Conservation (phyloP, 768 basidiomycete genomes). For the Boletales sp. region DNA sequence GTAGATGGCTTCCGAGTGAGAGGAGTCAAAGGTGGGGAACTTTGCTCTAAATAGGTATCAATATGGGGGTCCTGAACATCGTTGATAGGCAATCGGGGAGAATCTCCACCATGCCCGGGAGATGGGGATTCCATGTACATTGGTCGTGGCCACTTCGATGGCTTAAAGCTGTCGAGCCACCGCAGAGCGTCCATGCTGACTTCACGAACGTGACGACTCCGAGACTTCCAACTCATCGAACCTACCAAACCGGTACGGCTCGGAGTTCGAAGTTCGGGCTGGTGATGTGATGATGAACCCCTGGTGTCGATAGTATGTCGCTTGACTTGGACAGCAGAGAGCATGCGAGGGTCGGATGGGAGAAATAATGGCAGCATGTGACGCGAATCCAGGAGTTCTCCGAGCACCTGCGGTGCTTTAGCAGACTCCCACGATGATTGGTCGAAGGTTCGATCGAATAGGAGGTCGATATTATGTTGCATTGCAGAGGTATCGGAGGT, state of each 20-base stretch:
- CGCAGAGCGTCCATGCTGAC: slow-evolving; percentile 57
- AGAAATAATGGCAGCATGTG: slow-evolving; percentile 88
- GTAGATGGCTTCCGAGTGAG: slow-evolving; percentile 66
- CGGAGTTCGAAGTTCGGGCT: slow-evolving; percentile 33
- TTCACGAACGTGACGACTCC: slow-evolving; percentile 58
- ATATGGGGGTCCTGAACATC: slow-evolving; percentile 33
- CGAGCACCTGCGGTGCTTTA: slow-evolving; percentile 74
- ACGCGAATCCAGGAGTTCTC: slow-evolving; percentile 89
- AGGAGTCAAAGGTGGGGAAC: slow-evolving; percentile 39
- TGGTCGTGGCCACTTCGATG: slow-evolving; percentile 52
- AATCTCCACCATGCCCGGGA: slow-evolving; percentile 28
- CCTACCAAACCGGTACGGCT: slow-evolving; percentile 39
- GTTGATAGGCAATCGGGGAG: slow-evolving; percentile 27
- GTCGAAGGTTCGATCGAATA: slow-evolving; percentile 70
- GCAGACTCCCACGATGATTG: slow-evolving; percentile 75
- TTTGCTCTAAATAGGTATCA: slow-evolving; percentile 34
- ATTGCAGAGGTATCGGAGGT: slow-evolving; percentile 33
- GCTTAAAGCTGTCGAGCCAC: slow-evolving; percentile 67
- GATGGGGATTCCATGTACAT: slow-evolving; percentile 30
- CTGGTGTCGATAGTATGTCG: slow-evolving; percentile 15
- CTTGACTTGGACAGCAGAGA: slow-evolving; percentile 65
- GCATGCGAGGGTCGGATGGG: slow-evolving; percentile 74
- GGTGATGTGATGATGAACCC: slow-evolving; percentile 14
- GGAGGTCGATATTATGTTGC: slow-evolving; percentile 66
- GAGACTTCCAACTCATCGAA: slow-evolving; percentile 56